These are phyloP conservation scores for Apiotrichum gamsii DNA, from an alignment of 1,284 basidiomycete species.

Conservation along the genomic window DNA sequence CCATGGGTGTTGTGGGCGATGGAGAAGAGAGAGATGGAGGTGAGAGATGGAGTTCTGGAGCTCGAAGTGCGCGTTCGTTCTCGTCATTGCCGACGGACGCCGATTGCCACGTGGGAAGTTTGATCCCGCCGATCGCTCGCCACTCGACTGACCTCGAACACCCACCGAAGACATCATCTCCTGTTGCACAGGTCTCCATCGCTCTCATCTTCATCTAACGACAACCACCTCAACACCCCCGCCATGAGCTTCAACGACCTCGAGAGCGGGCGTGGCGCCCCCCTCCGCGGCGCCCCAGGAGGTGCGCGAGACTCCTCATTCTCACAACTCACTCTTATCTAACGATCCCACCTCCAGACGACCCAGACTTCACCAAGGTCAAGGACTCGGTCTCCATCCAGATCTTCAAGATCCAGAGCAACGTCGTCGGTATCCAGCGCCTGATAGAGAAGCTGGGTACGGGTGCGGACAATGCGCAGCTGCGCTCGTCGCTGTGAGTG, in stretches of 20 bases:
- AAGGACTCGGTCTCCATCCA: constrained; percentile 86
- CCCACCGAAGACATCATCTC: not conserved
- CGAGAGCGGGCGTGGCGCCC: constrained; percentile 44
- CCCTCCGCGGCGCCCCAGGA: constrained; percentile 23
- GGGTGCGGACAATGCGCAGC: constrained; percentile 60
- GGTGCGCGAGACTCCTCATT: constrained; percentile 16
- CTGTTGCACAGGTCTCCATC: not conserved
- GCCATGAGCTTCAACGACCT: constrained; percentile 52
- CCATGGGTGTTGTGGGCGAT: not conserved
- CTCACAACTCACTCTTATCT: not conserved
- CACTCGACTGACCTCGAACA: too few relatives aligned
- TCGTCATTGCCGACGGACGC: too few relatives aligned
- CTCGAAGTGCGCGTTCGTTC: not conserved
- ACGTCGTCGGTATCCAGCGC: constrained; percentile 89
- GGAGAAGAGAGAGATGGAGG: not conserved
- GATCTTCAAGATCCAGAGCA: constrained; percentile 97
- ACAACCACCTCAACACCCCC: too few relatives aligned
- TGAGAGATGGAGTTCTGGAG: not conserved
- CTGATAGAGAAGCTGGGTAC: constrained; percentile 87
- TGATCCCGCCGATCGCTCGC: constrained; percentile 30
- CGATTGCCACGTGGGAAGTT: constrained; percentile 27
- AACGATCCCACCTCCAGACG: constrained; percentile 13
- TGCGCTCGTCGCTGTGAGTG: constrained; percentile 53
- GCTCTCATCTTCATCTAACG: too few relatives aligned
- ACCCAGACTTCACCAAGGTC: constrained; percentile 59